Conservation (phyloP, 192 early-diverging fungal species). For the Endogone sp. region DNA sequence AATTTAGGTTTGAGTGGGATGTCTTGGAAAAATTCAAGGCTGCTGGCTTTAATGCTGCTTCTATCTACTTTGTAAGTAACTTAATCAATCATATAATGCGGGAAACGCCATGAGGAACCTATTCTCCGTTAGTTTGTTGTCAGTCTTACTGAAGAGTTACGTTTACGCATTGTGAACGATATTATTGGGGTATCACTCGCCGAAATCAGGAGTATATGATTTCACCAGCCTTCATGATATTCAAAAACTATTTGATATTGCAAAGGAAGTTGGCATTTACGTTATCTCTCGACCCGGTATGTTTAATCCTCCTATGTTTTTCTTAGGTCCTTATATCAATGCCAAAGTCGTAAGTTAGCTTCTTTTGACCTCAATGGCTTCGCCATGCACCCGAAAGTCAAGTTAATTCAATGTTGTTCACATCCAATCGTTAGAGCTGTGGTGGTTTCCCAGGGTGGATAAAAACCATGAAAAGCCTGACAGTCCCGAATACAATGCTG, state of each 20-base stretch:
- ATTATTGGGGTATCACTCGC: constrained; percentile 24
- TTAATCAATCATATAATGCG: not conserved
- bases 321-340: constrained; percentile 2
- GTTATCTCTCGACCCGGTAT: constrained; percentile 22
- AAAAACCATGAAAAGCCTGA: not conserved
- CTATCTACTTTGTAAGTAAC: constrained; percentile 14
- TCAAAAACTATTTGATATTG: constrained; percentile 14
- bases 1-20: no score
- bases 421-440: not conserved
- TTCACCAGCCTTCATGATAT: constrained; percentile 21
- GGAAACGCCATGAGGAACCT: not conserved
- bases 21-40: constrained; percentile 25
- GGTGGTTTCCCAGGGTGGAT: constrained; percentile 15
- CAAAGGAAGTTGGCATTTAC: constrained; percentile 21
- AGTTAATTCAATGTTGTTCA: not conserved
- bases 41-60: constrained; percentile 18
- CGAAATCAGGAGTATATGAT: constrained; percentile 26
- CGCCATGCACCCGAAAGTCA: not conserved
- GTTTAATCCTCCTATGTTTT: not conserved
- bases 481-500: not conserved
- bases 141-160: not conserved
- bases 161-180: not conserved
- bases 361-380: not conserved
- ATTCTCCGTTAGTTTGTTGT: not conserved
- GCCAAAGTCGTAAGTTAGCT: not conserved